Evolutionary conservation across 208 protist species (phyloP), one percentile per base, ranked within the genome.

Genomic region (Herpetomonas samuelpessoai): DNA sequence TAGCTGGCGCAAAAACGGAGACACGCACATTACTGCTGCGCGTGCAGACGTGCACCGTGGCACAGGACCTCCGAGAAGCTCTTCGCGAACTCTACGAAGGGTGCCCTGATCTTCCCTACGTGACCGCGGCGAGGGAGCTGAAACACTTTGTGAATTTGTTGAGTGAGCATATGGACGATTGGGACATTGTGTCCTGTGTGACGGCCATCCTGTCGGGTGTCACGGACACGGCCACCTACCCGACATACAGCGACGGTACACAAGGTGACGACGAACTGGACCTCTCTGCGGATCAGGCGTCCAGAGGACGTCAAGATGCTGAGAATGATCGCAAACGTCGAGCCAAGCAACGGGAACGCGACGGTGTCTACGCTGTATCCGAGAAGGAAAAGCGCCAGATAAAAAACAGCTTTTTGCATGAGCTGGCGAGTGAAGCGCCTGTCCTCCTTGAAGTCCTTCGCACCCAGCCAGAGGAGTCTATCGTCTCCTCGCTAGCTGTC

Each of bases 1-100:
- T n/a, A n/a, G n/a, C n/a, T n/a, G n/a, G n/a, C n/a, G n/a, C n/a
- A n/a, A n/a, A n/a, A n/a, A 65, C 73, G 6, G 66, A 74, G 1
- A 76, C 79, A 14, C 71, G 67, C 16, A 92, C 79, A 45, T 66
- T 94, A 3, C 66, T 94, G n/a, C 53, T 86, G 12, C 88, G 88
- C 25, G 61, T 91, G 21, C 61, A 90, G 30, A 83, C 80, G 1
- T 94, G 88, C 68, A 80, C 71, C 21, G 76, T 94, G n/a, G 65
- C 76, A 25, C 88, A 94, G 62, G 88, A 94, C 66, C 67, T 83
- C 24, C 83, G 88, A 45, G 84, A 94, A 22, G 83, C 88, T 6
- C 59, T 92, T 41, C 69, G 59, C 10, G 78, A 83, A 29, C 65
- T 94, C 3, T 38, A 79, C 52, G 50, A 71, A 22, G 57, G 49